Conservation (phyloP, 805 yeast species). For the Starmerella floris region DNA sequence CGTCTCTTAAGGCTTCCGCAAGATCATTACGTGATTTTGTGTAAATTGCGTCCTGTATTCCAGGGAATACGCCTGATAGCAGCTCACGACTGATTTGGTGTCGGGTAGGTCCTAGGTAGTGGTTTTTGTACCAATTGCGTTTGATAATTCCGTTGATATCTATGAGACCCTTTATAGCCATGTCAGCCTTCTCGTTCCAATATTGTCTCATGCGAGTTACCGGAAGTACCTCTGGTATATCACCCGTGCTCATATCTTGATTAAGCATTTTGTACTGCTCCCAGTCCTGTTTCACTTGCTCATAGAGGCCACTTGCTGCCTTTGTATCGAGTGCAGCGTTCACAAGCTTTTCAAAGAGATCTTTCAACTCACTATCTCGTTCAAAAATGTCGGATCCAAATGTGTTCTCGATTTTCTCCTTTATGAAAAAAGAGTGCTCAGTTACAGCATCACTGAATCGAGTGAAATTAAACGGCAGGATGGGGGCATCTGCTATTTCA, state of each 20-base stretch:
- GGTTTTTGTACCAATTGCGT: constrained; percentile 56
- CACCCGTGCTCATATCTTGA: constrained; percentile 30
- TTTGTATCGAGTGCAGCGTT: constrained; percentile 31
- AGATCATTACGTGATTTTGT: constrained; percentile 40
- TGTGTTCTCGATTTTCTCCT: constrained; percentile 25
- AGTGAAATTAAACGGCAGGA: constrained; percentile 53
- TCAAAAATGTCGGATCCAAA: constrained; percentile 21
- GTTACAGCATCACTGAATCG: constrained; percentile 30
- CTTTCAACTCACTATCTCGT: constrained; percentile 13
- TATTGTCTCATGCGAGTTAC: constrained; percentile 61
- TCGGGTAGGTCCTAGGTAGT: constrained; percentile 54
- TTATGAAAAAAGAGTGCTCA: constrained; percentile 33
- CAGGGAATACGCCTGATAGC: constrained; percentile 60
- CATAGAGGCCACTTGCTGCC: constrained; percentile 36
- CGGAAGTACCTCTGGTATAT: constrained; percentile 47
- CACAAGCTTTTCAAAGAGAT: not conserved
- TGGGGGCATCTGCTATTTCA: constrained; percentile 59
- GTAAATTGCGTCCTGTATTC: constrained; percentile 53
- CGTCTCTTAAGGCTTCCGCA: constrained; percentile 27
- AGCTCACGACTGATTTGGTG: constrained; percentile 38
- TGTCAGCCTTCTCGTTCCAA: constrained; percentile 58
- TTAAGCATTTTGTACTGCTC: constrained; percentile 27
- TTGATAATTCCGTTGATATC: constrained; percentile 31
- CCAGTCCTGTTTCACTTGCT: constrained; percentile 55
- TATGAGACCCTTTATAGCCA: constrained; percentile 43